A percentile compares a stretch with the other conserved stretches of the same genome.
phyloP scores from a whole-genome alignment of 164 flowering plant species.

The Sedum album region DNA sequence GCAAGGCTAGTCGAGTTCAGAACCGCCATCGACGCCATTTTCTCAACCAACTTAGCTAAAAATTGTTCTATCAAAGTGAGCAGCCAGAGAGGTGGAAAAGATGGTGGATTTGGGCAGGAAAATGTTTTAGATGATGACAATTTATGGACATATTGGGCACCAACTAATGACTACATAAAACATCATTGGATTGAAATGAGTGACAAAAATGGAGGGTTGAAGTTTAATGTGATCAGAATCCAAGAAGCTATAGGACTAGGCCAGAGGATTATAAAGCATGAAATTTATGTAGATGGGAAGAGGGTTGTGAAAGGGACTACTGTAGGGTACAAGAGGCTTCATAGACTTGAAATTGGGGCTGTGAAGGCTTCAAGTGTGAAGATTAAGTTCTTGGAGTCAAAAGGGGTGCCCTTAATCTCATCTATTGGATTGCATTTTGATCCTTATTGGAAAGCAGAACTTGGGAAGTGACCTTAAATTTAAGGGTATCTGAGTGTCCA shows the following conservation, averaged over 20 bases:
- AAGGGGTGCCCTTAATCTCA: slow-evolving; percentile 51
- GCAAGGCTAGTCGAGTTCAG: slow-evolving; percentile 45
- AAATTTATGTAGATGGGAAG: slow-evolving; percentile 53
- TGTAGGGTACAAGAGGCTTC: slow-evolving; percentile 84
- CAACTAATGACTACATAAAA: slow-evolving; percentile 24
- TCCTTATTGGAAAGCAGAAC: slow-evolving; percentile 12
- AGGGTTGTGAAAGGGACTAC: slow-evolving; percentile 51
- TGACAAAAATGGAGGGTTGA: slow-evolving; percentile 20
- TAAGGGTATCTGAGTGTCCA: neutral
- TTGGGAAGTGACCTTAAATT: neutral
- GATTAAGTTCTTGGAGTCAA: slow-evolving; percentile 35
- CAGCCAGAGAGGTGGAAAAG: slow-evolving; percentile 63
- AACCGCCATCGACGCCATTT: slow-evolving; percentile 49
- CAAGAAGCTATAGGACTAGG: slow-evolving; percentile 93
- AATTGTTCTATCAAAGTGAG: slow-evolving; percentile 40
- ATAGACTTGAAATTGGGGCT: slow-evolving; percentile 50
- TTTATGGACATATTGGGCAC: slow-evolving; percentile 19
- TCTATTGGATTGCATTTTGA: slow-evolving; percentile 17
- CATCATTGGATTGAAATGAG: slow-evolving; percentile 67
- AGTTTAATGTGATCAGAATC: slow-evolving; percentile 77
- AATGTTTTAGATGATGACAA: slow-evolving; percentile 38
- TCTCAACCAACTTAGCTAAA: slow-evolving; percentile 46
- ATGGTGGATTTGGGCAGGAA: slow-evolving; percentile 41
- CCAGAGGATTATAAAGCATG: slow-evolving; percentile 65
- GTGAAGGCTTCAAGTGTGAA: slow-evolving; percentile 41